Evolutionary conservation across 805 yeast genomes (phyloP), one percentile per base, ranked within the genome.

Genomic region (Jamesozyma jinghongensis): DNA sequence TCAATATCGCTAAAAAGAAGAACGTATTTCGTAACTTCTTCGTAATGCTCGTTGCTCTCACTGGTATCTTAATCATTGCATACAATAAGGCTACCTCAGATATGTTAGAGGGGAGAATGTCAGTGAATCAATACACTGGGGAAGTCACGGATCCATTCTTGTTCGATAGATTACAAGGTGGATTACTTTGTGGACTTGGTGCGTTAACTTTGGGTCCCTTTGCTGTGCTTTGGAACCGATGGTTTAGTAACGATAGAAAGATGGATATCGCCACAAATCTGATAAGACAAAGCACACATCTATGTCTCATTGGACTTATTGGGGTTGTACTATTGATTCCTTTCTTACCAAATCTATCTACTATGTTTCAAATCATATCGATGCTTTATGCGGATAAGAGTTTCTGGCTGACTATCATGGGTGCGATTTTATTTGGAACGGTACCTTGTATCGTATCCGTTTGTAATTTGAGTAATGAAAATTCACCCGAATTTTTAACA

Each of bases 131-230:
- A 37, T 54, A 51, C 16, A 61, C 66, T 0, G 62, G 61, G 13
- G 64, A 60, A 39, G 51, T 61, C 12, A 52, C 51, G 19, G 59
- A 59, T 40, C 66, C 66, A 4, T 61, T 53, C 38, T 48, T 61
- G 11, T 61, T 61, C 36, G 63, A 60, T 41, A 53, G 66, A 43
- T 44, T 61, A 31, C 59, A 59, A 36, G 62, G 63, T 18, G 49
- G 58, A 19, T 44, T 61, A 39, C 47, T 59, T 14, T 56, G 60
- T 34, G 66, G 66, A 13, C 36, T 61, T 18, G 55, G 61, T 20
- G 51, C 62, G 5, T 46, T 60, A 31, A 33, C 57, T 1, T 43
- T 57, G 17, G 65, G 65, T 8, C 65, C 65, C 11, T 52, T 55
- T 31, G 54, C 56, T 7, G 59, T 61, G 2, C 35, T 57, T 31